Evolutionary conservation across 2,329 filamentous ascomycete genomes (phyloP), one percentile per base, ranked within the genome.

Genomic region (Ampelomyces quisqualis): DNA sequence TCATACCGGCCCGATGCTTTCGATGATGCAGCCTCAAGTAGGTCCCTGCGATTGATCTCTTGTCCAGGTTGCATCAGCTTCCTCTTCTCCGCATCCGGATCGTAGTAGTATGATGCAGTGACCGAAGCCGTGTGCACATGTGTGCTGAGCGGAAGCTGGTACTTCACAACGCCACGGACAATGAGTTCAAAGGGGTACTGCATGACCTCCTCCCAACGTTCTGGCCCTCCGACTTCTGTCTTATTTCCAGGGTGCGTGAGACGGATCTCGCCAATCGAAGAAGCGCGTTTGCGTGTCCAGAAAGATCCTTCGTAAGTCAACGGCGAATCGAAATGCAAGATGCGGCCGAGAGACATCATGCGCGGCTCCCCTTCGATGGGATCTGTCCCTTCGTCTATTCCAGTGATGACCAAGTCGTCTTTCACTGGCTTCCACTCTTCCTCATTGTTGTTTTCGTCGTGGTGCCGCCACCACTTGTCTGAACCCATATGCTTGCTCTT

Each of bases 171-270:
- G 15, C 93, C 93, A 56, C 93, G 85, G 28, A 98, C 80, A 46
- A 97, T 91, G 34, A 98, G 77, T 54, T 96, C 89, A 56, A 97
- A 98, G 30, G 91, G 88, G 66, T 96, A 87, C 51, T 94, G 82
- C 35, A 96, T 76, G 32, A 97, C 90, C 45, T 83, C 80, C 64
- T 95, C 89, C 93, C 93, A 98, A 9, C 90, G 82, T 60, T 86
- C 82, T 2, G 84, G 85, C 7, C 91, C 93, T 27, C 87, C 86
- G 29, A 80, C 75, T 60, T 89, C 84, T 0, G 93, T 97, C 56
- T 84, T 84, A 67, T 97, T 98, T 3, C 91, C 90, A 0, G 93
- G 93, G 40, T 85, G 82, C 18, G 77, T 73, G 3, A 98, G 78
- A 26, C 91, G 86, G 52, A 98, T 81, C 60, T 93, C 87, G 20